Evolutionary conservation across 208 protist genomes (phyloP).

Genomic region (Crithidia brevicula): DNA sequence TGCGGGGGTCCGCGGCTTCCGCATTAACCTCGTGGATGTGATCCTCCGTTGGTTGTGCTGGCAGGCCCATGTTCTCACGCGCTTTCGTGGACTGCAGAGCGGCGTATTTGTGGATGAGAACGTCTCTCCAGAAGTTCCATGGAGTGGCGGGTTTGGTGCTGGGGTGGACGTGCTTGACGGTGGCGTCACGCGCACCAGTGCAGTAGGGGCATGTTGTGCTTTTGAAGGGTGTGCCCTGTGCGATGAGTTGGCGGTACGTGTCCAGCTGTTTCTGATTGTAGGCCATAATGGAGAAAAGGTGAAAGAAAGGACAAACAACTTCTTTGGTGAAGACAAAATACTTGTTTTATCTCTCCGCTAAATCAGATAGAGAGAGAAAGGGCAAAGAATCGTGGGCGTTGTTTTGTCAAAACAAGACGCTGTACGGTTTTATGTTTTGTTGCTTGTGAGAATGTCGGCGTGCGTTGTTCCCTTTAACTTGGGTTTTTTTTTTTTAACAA

Average conservation of each 20-base stretch:
- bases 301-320: conserved; percentile 5
- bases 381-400: too few relatives aligned
- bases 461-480: too few relatives aligned
- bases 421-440: too few relatives aligned
- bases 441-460: too few relatives aligned
- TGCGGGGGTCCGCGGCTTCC: too few relatives aligned
- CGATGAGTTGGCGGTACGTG: conserved; percentile 30
- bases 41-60: background rate
- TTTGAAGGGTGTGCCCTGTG: conserved; percentile 23
- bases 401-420: too few relatives aligned
- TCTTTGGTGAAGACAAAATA: too few relatives aligned
- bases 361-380: too few relatives aligned
- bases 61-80: conserved; percentile 22
- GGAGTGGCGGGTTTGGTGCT: conserved; percentile 56
- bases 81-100: conserved; percentile 29
- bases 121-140: conserved; percentile 67
- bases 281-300: conserved; percentile 29
- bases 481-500: too few relatives aligned
- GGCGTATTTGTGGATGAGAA: conserved; percentile 59
- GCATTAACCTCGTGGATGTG: background rate
- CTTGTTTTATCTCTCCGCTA: too few relatives aligned
- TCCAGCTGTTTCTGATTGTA: conserved; percentile 38
- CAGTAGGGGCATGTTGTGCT: conserved; percentile 77
- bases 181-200: conserved; percentile 45
- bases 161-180: conserved; percentile 71